Evolutionary conservation across 495 filamentous ascomycete genomes (phyloP), one percentile per base, ranked within the genome.

Genomic region (Saxispiralis lemnorum): DNA sequence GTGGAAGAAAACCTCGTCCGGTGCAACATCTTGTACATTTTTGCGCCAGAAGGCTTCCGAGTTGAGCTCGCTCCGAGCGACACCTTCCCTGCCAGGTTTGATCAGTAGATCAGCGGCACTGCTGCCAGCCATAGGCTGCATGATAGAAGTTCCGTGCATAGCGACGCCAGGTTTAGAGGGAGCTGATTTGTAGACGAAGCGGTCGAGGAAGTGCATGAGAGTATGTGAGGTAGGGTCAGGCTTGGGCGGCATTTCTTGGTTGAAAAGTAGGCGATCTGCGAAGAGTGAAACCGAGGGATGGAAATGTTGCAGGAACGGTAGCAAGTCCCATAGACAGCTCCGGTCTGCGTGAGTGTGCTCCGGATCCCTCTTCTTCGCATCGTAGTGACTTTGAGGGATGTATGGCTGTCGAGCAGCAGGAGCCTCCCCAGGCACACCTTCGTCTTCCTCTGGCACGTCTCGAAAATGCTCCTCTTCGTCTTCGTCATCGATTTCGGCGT

Each of bases 1-100:
- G 62, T 97, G 89, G 72, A 97, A 97, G 73, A 97, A 97, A 35
- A 82, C 84, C 53, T 97, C 92, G 54, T 97, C 86, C 0, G 77
- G 81, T 0, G 77, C 73, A 9, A 97, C 77, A 34, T 96, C 78
- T 38, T 81, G 78, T n/a, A 73, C 67, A 58, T 80, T 83, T 70
- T 81, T 79, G 52, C 78, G 79, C 86, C 86, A 94, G 70, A 97
- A 97, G 13, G 73, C 69, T 45, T 92, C 82, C 2, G 79, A 78
- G 63, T 96, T 97, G 58, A 95, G 69, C 1, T 69, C 73, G 44
- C 59, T 63, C 19, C 61, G 14, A 12, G 15, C 41, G 1, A n/a
- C 58, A 11, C 47, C 11, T 2, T 57, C 54, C 45, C 69, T 67
- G 42, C 64, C 49, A 19, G 50, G 46, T 28, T 72, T 72, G 7